Evolutionary conservation across 768 basidiomycete species (phyloP).

Genomic region (Suillus americanus): DNA sequence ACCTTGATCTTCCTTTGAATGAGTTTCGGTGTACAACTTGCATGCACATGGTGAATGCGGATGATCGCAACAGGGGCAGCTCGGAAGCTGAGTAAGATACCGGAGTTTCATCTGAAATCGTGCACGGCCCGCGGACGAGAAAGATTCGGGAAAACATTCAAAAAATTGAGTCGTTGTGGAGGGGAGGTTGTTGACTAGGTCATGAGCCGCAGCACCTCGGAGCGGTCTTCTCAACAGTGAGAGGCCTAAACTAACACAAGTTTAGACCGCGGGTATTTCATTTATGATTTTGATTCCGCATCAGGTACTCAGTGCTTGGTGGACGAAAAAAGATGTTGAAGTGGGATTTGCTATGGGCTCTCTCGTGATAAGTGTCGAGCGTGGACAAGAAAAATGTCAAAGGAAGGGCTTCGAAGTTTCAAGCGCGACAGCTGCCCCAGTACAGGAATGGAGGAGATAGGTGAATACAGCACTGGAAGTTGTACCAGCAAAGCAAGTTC

Average conservation of each 20-base stretch:
- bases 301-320: background rate
- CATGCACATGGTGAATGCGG: background rate
- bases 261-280: background rate
- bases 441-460: background rate
- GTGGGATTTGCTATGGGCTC: background rate
- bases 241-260: background rate
- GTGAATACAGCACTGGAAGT: background rate
- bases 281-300: background rate
- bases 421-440: background rate
- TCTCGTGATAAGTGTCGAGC: background rate
- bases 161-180: background rate
- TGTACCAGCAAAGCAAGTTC: slow-evolving; percentile 1
- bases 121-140: background rate
- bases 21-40: background rate
- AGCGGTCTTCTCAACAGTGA: background rate
- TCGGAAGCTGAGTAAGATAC: background rate
- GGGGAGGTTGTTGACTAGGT: background rate
- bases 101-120: background rate
- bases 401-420: background rate
- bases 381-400: background rate
- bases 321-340: too few relatives aligned
- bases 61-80: background rate
- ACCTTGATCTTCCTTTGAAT: background rate
- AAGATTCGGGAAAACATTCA: background rate
- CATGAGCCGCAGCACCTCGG: background rate